These are phyloP conservation scores for Emydomyces testavorans DNA, from an alignment of 2,329 filamentous ascomycete species.

Conservation along the genomic window DNA sequence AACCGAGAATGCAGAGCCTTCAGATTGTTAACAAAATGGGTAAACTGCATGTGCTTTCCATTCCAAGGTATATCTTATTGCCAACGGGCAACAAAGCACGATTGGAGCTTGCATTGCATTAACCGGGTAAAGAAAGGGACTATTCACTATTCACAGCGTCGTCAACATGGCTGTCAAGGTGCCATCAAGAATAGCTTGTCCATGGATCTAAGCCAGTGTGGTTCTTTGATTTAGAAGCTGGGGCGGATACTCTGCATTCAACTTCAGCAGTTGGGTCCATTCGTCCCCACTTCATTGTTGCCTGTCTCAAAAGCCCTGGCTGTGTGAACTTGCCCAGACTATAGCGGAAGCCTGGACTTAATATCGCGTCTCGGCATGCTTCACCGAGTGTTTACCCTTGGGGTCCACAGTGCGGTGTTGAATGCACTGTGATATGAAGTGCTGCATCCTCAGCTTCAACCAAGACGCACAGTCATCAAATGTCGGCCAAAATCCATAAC, in stretches of 20 bases:
- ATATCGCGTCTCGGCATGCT: not conserved
- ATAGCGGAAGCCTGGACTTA: not conserved
- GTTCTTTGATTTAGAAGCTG: too few species aligned
- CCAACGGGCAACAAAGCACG: too few species aligned
- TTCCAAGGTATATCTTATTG: too few species aligned
- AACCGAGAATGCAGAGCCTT: too few species aligned
- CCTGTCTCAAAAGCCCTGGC: constrained; percentile 26
- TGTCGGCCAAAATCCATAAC: constrained; percentile 31
- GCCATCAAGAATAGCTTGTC: too few species aligned
- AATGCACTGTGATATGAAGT: constrained; percentile 31
- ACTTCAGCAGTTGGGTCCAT: constrained; percentile 20
- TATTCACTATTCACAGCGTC: too few species aligned
- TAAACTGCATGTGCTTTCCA: too few species aligned
- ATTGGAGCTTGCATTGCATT: too few species aligned
- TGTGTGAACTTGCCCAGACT: constrained; percentile 18
- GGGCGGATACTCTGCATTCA: constrained; percentile 12
- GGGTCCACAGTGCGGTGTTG: constrained; percentile 23
- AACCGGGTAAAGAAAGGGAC: too few species aligned
- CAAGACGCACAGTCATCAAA: constrained; percentile 32
- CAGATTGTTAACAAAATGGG: too few species aligned
- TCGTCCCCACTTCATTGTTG: constrained; percentile 28
- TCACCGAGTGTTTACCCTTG: not conserved
- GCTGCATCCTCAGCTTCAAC: constrained; percentile 30
- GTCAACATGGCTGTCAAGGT: too few species aligned
- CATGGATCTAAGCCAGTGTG: too few species aligned